These are phyloP conservation scores for Clarireedia homoeocarpa DNA, from an alignment of 2,329 filamentous ascomycete species.

Conservation along the genomic window DNA sequence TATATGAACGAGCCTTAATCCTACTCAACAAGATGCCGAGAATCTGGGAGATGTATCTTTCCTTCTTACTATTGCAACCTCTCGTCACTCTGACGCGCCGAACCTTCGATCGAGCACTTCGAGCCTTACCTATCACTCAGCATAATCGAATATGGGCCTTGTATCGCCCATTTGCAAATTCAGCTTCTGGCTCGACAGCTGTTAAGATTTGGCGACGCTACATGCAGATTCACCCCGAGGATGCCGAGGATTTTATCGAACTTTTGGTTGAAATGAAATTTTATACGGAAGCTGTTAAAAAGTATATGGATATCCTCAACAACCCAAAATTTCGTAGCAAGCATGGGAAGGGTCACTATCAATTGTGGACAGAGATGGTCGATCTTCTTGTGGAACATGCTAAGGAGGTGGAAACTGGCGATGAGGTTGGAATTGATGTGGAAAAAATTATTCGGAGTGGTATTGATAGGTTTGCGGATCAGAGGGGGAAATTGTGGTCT, in stretches of 20 bases:
- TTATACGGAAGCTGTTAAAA: constrained; percentile 85
- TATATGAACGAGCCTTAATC: constrained; percentile 88
- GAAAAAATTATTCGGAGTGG: constrained; percentile 90
- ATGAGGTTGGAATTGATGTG: constrained; percentile 78
- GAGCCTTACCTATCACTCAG: constrained; percentile 87
- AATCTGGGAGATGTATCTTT: constrained; percentile 97
- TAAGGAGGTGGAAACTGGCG: constrained; percentile 71
- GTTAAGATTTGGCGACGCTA: constrained; percentile 93
- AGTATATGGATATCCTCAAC: constrained; percentile 88
- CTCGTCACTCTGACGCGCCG: constrained; percentile 77
- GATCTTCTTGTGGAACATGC: constrained; percentile 89
- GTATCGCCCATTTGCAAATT: constrained; percentile 85
- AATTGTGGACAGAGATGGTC: constrained; percentile 97
- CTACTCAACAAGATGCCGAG: constrained; percentile 97
- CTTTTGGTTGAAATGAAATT: constrained; percentile 71
- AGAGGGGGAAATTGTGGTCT: constrained; percentile 90
- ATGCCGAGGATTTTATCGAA: constrained; percentile 91
- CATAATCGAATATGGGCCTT: constrained; percentile 93
- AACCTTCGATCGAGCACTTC: constrained; percentile 85
- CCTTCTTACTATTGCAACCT: constrained; percentile 86
- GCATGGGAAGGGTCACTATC: constrained; percentile 88
- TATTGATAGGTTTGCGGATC: constrained; percentile 83
- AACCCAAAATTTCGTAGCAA: constrained; percentile 87
- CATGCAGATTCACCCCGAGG: constrained; percentile 94
- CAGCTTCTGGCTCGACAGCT: constrained; percentile 81